A percentile compares a stretch with the other conserved stretches of the same genome.
These are phyloP conservation scores for Melanopsichium pennsylvanicum DNA, from an alignment of 1,284 basidiomycete genomes.

Conservation along the genomic window DNA sequence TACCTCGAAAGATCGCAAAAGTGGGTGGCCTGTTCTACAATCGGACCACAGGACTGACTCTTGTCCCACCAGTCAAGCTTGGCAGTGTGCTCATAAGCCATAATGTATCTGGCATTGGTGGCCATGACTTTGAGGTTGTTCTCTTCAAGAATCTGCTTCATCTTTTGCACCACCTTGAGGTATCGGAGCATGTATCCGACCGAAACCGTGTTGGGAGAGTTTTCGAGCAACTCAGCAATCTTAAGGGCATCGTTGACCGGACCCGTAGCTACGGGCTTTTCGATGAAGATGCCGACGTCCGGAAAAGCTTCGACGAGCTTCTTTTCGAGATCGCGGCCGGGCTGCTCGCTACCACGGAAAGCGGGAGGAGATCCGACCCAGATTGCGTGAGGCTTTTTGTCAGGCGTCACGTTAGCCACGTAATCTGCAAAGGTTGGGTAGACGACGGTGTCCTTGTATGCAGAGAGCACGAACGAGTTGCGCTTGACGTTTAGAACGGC, in stretches of 20 bases:
- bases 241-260: slow-evolving; percentile 69
- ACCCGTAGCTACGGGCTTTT: slow-evolving; percentile 92
- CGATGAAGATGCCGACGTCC: slow-evolving; percentile 82
- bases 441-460: slow-evolving; percentile 88
- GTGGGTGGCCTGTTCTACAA: slow-evolving; percentile 95
- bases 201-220: slow-evolving; percentile 76
- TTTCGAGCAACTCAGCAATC: slow-evolving; percentile 62
- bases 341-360: slow-evolving; percentile 72
- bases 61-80: slow-evolving; percentile 98
- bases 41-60: slow-evolving; percentile 84
- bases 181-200: slow-evolving; percentile 76
- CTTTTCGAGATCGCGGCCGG: slow-evolving; percentile 85
- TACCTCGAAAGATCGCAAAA: slow-evolving; percentile 82
- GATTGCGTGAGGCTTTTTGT: slow-evolving; percentile 72
- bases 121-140: slow-evolving; percentile 97
- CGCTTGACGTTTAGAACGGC: slow-evolving; percentile 87
- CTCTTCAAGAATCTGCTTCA: slow-evolving; percentile 91
- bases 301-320: slow-evolving; percentile 85
- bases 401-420: slow-evolving; percentile 72
- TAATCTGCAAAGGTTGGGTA: slow-evolving; percentile 90
- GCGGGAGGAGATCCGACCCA: slow-evolving; percentile 92
- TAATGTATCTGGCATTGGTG: slow-evolving; percentile 92
- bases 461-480: slow-evolving; percentile 89
- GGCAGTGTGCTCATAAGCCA: slow-evolving; percentile 78
- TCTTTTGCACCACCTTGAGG: slow-evolving; percentile 83